Evolutionary conservation across 2,329 filamentous ascomycete species (phyloP).

Genomic region (Ceratocystiopsis brevicomis): DNA sequence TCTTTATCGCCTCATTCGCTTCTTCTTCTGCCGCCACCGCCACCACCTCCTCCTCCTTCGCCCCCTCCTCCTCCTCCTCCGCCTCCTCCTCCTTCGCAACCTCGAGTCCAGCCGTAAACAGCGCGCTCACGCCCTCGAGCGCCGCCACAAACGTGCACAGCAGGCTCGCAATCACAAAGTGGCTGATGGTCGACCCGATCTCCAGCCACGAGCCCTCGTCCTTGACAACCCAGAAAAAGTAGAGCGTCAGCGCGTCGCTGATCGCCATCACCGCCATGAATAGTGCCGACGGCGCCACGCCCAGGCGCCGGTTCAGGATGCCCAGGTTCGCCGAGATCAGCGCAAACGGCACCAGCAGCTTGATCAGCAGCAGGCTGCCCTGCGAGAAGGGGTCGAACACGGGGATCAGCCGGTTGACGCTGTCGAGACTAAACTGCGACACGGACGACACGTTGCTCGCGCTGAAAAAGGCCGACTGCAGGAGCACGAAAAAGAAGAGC

Average conservation of each 20-base stretch:
- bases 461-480: slow-evolving; percentile 92
- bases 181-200: slow-evolving; percentile 89
- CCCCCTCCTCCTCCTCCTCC: too few species aligned
- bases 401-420: slow-evolving; percentile 69
- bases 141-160: slow-evolving; percentile 80
- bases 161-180: slow-evolving; percentile 82
- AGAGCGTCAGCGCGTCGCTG: slow-evolving; percentile 77
- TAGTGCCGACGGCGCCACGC: slow-evolving; percentile 69
- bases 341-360: slow-evolving; percentile 84
- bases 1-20: too few species aligned
- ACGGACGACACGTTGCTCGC: slow-evolving; percentile 92
- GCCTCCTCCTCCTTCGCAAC: slow-evolving; percentile 21
- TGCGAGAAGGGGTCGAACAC: slow-evolving; percentile 90
- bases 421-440: slow-evolving; percentile 83
- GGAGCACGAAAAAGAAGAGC: slow-evolving; percentile 84
- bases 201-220: slow-evolving; percentile 96
- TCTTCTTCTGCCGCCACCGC: too few species aligned
- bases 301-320: slow-evolving; percentile 67
- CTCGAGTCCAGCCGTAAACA: slow-evolving; percentile 65
- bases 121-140: slow-evolving; percentile 67
- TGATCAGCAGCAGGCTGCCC: slow-evolving; percentile 67
- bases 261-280: slow-evolving; percentile 92
- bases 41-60: background rate
- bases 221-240: slow-evolving; percentile 95
- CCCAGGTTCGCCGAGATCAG: slow-evolving; percentile 88